A percentile compares a stretch with the other conserved stretches of the same genome.
These are phyloP conservation scores for Massariosphaeria phaeospora DNA, from an alignment of 495 filamentous ascomycete species.

Conservation along the genomic window DNA sequence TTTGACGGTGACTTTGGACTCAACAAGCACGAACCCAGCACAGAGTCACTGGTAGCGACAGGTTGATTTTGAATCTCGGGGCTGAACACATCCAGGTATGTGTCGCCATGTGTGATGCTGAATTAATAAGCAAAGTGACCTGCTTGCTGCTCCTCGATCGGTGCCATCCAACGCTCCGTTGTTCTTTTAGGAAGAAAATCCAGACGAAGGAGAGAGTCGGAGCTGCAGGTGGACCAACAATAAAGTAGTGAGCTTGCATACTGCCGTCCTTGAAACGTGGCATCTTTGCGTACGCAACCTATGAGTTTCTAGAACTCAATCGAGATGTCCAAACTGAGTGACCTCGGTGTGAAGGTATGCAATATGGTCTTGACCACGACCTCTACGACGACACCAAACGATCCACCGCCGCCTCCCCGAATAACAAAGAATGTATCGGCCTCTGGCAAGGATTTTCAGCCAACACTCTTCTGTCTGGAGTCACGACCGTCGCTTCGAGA, in stretches of 20 bases:
- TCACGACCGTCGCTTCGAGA: slow-evolving; percentile 24
- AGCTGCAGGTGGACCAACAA: slow-evolving; percentile 17
- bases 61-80: neutral
- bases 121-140: slow-evolving; percentile 9
- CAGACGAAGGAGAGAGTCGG: slow-evolving; percentile 12
- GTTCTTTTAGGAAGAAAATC: slow-evolving; percentile 23
- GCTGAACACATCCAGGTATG: slow-evolving; percentile 9
- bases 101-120: neutral
- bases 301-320: slow-evolving; percentile 24
- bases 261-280: slow-evolving; percentile 21
- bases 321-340: slow-evolving; percentile 4
- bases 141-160: slow-evolving; percentile 2
- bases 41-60: slow-evolving; percentile 18
- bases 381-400: slow-evolving; percentile 26
- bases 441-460: slow-evolving; percentile 22
- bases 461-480: slow-evolving; percentile 20
- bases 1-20: slow-evolving; percentile 11
- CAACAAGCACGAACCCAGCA: slow-evolving; percentile 24
- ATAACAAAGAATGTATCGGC: slow-evolving; percentile 29
- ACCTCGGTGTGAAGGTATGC: slow-evolving; percentile 3
- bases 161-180: slow-evolving; percentile 17
- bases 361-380: slow-evolving; percentile 21
- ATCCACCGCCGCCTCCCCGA: slow-evolving; percentile 26
- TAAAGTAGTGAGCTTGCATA: slow-evolving; percentile 30
- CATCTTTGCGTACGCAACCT: slow-evolving; percentile 20